phyloP scores from a whole-genome alignment of 2,329 filamentous ascomycete genomes.

The Blastomyces gilchristii region DNA sequence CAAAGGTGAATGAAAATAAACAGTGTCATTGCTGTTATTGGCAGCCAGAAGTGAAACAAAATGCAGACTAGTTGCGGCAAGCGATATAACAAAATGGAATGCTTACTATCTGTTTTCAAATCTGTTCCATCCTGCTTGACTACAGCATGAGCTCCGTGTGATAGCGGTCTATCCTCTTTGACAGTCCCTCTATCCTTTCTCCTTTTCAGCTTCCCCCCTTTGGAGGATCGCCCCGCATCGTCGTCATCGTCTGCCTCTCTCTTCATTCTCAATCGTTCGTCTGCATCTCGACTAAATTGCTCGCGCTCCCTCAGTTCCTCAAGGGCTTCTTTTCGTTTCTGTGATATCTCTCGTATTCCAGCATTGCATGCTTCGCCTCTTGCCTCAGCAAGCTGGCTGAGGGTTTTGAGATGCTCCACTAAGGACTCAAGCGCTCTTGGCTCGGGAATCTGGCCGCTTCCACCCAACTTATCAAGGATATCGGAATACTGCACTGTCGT shows the following conservation, averaged over 20 bases:
- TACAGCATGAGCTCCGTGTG: constrained; percentile 53
- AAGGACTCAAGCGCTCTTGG: constrained; percentile 40
- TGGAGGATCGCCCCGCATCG: constrained; percentile 38
- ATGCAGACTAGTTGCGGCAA: not conserved
- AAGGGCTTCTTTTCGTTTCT: constrained; percentile 47
- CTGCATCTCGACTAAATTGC: constrained; percentile 37
- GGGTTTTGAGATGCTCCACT: constrained; percentile 44
- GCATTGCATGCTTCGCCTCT: constrained; percentile 50
- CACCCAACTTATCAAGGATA: constrained; percentile 46
- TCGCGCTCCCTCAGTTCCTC: constrained; percentile 43
- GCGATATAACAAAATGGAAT: not conserved
- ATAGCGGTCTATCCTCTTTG: constrained; percentile 50
- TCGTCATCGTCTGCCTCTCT: constrained; percentile 37
- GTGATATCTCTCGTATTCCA: constrained; percentile 49
- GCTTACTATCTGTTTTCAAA: constrained; percentile 45
- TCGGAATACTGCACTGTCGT: constrained; percentile 46
- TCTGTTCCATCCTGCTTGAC: constrained; percentile 55
- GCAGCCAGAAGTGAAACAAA: not conserved
- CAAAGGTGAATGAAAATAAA: not conserved
- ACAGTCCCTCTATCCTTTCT: constrained; percentile 58
- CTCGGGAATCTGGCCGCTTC: constrained; percentile 39
- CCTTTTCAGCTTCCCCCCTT: constrained; percentile 61
- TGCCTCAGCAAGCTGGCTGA: constrained; percentile 48
- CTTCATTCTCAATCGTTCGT: constrained; percentile 41
- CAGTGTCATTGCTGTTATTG: not conserved